These are phyloP conservation scores for Vigna reflexopilosa DNA, from an alignment of 306 rosid species.

Conservation along the genomic window DNA sequence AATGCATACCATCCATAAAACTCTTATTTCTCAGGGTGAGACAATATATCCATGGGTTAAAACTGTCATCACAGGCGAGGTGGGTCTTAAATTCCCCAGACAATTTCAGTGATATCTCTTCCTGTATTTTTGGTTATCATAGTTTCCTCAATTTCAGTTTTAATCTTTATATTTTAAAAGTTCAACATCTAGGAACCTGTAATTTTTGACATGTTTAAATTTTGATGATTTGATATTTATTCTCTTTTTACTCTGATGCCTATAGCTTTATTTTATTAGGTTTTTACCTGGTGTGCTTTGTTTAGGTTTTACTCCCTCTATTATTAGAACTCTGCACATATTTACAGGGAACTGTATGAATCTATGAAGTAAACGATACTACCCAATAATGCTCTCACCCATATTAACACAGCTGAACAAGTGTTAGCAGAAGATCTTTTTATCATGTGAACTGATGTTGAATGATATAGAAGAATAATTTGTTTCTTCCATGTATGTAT, in stretches of 20 bases:
- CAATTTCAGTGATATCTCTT: slow-evolving; percentile 2
- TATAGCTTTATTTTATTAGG: not conserved
- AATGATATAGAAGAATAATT: not conserved
- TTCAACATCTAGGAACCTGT: not conserved
- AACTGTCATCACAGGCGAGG: slow-evolving; percentile 66
- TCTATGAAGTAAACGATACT: no score
- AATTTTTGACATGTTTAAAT: not conserved
- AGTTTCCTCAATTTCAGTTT: not conserved
- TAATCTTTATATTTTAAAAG: not conserved
- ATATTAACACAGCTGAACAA: not conserved
- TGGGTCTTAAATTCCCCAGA: slow-evolving; percentile 37
- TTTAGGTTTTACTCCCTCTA: not conserved
- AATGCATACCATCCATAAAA: slow-evolving; percentile 7
- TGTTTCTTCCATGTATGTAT: not conserved
- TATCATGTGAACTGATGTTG: not conserved
- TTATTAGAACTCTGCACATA: not conserved
- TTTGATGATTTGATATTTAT: not conserved
- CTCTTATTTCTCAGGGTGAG: slow-evolving; percentile 58
- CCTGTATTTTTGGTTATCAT: not conserved
- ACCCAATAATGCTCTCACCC: no score
- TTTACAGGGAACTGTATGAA: not conserved
- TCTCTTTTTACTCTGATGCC: not conserved
- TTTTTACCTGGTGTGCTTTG: not conserved
- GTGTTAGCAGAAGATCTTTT: not conserved
- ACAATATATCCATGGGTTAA: slow-evolving; percentile 73